Conservation (phyloP, 73 alveolate species). For the Paramecium sexaurelia region DNA sequence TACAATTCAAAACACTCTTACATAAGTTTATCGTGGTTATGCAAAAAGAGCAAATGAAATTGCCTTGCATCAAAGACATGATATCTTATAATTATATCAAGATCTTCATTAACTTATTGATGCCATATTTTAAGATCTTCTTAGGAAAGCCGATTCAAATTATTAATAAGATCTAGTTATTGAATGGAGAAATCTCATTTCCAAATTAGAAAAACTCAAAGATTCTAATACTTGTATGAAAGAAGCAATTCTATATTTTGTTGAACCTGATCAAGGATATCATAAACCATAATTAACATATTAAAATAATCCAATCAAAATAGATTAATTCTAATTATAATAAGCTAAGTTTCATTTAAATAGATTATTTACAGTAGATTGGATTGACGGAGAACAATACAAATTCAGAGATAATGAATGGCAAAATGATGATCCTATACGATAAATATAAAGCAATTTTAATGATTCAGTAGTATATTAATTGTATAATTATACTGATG, state of each 20-base stretch:
- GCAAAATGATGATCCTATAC: not conserved
- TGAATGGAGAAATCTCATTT: not conserved
- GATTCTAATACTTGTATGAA: not conserved
- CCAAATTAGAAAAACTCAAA: slow-evolving; percentile 1
- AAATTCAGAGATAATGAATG: not conserved
- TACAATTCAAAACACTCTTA: not conserved
- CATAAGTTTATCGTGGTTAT: not conserved
- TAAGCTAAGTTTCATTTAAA: not conserved
- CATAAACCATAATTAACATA: not conserved
- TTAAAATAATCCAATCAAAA: not conserved
- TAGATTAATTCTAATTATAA: not conserved
- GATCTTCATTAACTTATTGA: not conserved
- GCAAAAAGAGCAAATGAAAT: slow-evolving; percentile 37
- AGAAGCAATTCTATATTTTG: not conserved
- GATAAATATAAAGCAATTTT: not conserved
- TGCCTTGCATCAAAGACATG: not conserved
- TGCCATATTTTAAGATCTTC: not conserved
- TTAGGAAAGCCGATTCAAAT: not conserved
- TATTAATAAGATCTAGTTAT: not conserved
- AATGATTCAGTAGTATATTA: not conserved
- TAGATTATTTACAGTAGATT: not conserved
- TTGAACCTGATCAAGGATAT: not conserved
- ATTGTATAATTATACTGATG: not conserved
- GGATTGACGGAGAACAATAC: not conserved
- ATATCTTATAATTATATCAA: not conserved